Evolutionary conservation across 768 basidiomycete species (phyloP), one percentile per base, ranked within the genome.

Genomic region (Boletales sp.): DNA sequence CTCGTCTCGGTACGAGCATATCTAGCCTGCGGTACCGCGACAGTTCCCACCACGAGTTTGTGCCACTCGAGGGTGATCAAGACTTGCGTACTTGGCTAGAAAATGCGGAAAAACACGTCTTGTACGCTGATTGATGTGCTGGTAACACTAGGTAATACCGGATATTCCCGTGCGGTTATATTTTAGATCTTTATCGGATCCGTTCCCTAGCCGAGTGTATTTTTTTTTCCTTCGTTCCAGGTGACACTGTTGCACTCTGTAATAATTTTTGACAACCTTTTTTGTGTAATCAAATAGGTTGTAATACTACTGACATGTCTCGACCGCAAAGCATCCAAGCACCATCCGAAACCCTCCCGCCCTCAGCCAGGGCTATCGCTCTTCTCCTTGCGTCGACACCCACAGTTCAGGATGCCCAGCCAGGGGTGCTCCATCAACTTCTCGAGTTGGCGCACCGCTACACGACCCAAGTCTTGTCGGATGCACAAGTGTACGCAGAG

Each of bases 371-470:
- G 45, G 79, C 88, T 36, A 90, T 93, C 47, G 90, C 90, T 0
- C 80, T 93, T 31, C 75, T 93, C 5, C 78, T 93, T 24, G 86
- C 90, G 3, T 86, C 90, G 4, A 87, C 87, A 0, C 90, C 91
- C 13, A 79, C 87, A 10, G 84, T 93, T 1, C 87, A 90, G 52
- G 90, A 93, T 70, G 82, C 86, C 1, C 90, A 93, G 54, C 90
- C 91, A 3, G 87, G 82, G 5, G 90, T 93, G 11, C 75, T 93
- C 10, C 88, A 91, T 58, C 90, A 93, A 60, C 78, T 93, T 8
- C 82, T 93, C 47, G 90, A 93, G 66, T 91, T 93, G 58, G 80
- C 90, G 0, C 84, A 92, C 63, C 72, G 91, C 51, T 93, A 93
- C 66, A 87, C 90, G 2, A 75, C 82, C 8, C 89, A 93, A 57